These are phyloP conservation scores for Colletotrichum sp. DNA, from an alignment of 2,329 filamentous ascomycete genomes.

Conservation along the genomic window DNA sequence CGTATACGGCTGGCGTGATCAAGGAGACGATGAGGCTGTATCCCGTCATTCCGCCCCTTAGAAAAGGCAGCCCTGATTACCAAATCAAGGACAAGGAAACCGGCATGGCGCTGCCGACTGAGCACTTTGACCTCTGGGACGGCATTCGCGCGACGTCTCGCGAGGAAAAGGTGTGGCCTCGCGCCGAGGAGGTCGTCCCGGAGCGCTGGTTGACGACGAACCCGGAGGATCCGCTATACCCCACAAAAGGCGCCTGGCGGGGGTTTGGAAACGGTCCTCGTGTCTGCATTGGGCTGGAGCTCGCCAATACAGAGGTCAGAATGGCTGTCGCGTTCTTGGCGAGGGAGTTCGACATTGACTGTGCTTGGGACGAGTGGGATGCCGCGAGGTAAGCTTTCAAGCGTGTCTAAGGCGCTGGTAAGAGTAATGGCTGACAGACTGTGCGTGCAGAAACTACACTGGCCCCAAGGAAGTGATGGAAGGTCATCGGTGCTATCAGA, in stretches of 20 bases:
- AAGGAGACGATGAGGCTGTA: constrained; percentile 60
- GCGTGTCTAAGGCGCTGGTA: background rate
- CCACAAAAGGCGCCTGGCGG: constrained; percentile 46
- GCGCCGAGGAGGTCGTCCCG: constrained; percentile 42
- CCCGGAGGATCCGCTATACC: constrained; percentile 8
- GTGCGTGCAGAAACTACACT: constrained; percentile 24
- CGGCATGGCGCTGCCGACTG: constrained; percentile 40
- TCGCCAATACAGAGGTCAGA: constrained; percentile 58
- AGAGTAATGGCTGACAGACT: background rate
- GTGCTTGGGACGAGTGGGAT: constrained; percentile 45
- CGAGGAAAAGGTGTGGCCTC: constrained; percentile 40
- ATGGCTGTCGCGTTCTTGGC: constrained; percentile 53
- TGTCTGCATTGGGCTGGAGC: constrained; percentile 60
- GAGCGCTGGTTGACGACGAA: constrained; percentile 42
- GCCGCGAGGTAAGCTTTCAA: constrained; percentile 25
- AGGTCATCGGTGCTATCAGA: constrained; percentile 34
- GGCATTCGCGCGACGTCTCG: constrained; percentile 20
- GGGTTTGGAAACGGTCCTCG: constrained; percentile 58
- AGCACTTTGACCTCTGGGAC: constrained; percentile 29
- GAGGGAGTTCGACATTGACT: constrained; percentile 54
- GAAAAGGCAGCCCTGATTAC: constrained; percentile 33
- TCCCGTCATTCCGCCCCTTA: constrained; percentile 48
- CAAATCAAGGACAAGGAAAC: constrained; percentile 37
- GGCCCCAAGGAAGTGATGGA: constrained; percentile 27
- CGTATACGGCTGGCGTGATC: constrained; percentile 58